Evolutionary conservation across 2,329 filamentous ascomycete genomes (phyloP), one percentile per base, ranked within the genome.

Genomic region (Lachnellula arida): DNA sequence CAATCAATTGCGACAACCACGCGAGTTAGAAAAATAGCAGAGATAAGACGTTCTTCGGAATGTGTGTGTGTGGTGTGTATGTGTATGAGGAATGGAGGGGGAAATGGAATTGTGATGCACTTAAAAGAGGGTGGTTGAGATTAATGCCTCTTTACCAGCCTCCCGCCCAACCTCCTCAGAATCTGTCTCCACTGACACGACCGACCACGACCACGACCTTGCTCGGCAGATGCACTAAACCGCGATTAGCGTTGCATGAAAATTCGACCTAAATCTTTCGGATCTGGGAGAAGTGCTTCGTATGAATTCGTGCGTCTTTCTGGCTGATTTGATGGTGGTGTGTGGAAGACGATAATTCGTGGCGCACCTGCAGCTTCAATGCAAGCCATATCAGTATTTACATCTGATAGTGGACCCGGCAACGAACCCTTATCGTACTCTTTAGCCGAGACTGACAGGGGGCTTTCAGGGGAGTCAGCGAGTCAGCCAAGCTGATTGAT

Each of bases 121-220:
- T 60, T 58, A 59, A 63, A 64, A 53, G 53, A 49, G n/a, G 56
- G 57, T 58, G 58, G 54, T 62, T 59, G 54, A 56, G 14, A 17
- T 25, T 47, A 56, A 57, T 57, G 28, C 51, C 14, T 17, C 23
- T 28, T 15, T 44, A 32, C 39, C 49, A 34, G 40, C 19, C 28
- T 17, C n/a, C 49, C 34, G 34, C 35, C 48, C 40, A 52, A 46
- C 49, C 49, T 44, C 49, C 49, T 46, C 37, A 32, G n/a, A 47
- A 28, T 28, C 15, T 47, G 44, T 19, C 12, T 32, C 22, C 44
- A 46, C 19, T 47, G 44, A 34, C 44, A 32, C 22, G 44, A 47
- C 44, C 44, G 2, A 19, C 19, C 19, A 19, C 19, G 19, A 19
- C 19, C 19, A 32, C 22, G 44, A 47, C 44, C 44, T 32, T 44